phyloP scores from a whole-genome alignment of 495 filamentous ascomycete genomes.

The Penicillium dipodomyicola region DNA sequence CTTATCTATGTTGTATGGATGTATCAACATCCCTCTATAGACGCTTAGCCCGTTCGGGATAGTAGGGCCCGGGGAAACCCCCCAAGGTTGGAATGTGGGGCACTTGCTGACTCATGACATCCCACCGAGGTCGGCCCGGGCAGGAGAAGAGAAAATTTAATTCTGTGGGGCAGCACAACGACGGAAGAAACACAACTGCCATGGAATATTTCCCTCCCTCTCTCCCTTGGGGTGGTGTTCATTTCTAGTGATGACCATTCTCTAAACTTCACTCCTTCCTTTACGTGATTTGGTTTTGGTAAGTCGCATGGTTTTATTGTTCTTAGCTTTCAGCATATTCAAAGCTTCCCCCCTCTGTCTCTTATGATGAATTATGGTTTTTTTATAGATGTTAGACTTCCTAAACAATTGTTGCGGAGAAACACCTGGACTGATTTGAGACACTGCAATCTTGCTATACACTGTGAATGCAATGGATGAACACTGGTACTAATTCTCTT shows the following conservation, averaged over 20 bases:
- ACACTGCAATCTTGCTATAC: slow-evolving; percentile 20
- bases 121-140: slow-evolving; percentile 1
- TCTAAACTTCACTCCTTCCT: slow-evolving; percentile 4
- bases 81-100: neutral
- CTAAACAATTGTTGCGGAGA: slow-evolving; percentile 46
- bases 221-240: slow-evolving; percentile 11
- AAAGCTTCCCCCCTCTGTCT: slow-evolving; percentile 17
- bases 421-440: slow-evolving; percentile 39
- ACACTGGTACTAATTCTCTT: slow-evolving; percentile 1
- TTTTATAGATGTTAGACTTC: slow-evolving; percentile 54
- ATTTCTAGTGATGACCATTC: slow-evolving; percentile 14
- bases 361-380: slow-evolving; percentile 47
- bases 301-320: slow-evolving; percentile 11
- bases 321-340: neutral
- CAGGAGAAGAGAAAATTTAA: slow-evolving; percentile 7
- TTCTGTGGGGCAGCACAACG: slow-evolving; percentile 1
- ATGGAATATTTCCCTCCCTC: slow-evolving; percentile 12
- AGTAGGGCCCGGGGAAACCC: neutral
- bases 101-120: neutral
- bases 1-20: neutral
- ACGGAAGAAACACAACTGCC: slow-evolving; percentile 7
- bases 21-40: neutral
- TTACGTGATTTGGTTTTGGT: slow-evolving; percentile 21
- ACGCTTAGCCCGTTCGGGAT: slow-evolving; percentile 1
- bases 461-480: slow-evolving; percentile 8